Percentiles rank a stretch among this genome's conserved stretches.
These are phyloP conservation scores for Dothideomycetes sp. DNA, from an alignment of 2,329 filamentous ascomycete genomes.

Conservation along the genomic window DNA sequence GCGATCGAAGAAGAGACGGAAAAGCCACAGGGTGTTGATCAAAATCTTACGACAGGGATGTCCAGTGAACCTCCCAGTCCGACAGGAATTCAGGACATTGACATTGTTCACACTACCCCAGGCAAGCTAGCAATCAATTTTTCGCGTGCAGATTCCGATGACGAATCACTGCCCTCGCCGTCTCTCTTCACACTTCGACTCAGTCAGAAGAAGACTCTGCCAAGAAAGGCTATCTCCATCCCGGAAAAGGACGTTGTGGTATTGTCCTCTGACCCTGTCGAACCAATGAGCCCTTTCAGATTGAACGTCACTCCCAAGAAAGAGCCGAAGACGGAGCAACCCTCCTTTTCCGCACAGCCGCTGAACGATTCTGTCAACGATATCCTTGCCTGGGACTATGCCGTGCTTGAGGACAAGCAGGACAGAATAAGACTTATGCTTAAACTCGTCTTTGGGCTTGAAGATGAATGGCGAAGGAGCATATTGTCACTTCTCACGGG, in stretches of 20 bases:
- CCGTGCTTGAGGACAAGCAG: conserved; percentile 26
- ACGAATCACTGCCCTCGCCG: not conserved
- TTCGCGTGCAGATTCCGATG: no score
- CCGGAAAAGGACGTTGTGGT: not conserved
- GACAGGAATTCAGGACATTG: no score
- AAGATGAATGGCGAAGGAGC: not conserved
- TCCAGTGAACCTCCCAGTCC: no score
- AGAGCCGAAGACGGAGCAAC: not conserved
- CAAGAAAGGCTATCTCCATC: no score
- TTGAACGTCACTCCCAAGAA: not conserved
- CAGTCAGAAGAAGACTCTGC: not conserved
- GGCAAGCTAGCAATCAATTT: no score
- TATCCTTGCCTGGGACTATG: conserved; percentile 28
- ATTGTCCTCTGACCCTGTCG: not conserved
- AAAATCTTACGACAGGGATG: no score
- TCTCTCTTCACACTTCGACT: not conserved
- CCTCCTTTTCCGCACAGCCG: conserved; percentile 10
- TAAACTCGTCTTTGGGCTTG: not conserved
- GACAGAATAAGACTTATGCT: conserved; percentile 28
- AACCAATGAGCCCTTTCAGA: not conserved
- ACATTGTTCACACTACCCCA: no score
- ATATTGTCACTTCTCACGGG: conserved; percentile 31
- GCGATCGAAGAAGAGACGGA: no score
- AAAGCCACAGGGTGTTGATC: no score
- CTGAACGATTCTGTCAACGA: conserved; percentile 18